Evolutionary conservation across 441 rosid species (phyloP).

Genomic region (Oxalis stricta): DNA sequence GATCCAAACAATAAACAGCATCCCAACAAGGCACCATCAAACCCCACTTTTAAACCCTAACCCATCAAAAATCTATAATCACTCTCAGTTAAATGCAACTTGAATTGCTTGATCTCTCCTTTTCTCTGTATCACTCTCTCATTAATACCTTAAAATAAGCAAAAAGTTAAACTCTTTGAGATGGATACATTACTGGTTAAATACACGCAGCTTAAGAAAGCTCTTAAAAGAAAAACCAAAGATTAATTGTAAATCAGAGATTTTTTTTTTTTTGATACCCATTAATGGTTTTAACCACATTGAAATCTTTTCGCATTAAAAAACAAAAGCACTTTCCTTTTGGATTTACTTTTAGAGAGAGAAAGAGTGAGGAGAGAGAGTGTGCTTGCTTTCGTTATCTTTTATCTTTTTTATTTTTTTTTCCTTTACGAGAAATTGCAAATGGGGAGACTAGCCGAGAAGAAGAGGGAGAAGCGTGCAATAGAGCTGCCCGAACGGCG

Average conservation of each 20-base stretch:
- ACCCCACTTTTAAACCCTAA: slow-evolving; percentile 24
- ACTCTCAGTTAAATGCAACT: slow-evolving; percentile 7
- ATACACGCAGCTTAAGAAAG: too few relatives aligned
- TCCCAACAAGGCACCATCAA: slow-evolving; percentile 35
- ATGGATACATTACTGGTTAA: too few relatives aligned
- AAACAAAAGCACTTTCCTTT: slow-evolving; percentile 17
- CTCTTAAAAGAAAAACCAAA: too few relatives aligned
- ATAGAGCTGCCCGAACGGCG: slow-evolving; percentile 20
- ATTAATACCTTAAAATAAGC: slow-evolving; percentile 12
- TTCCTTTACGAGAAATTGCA: background rate
- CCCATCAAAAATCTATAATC: slow-evolving; percentile 13
- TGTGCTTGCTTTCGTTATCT: background rate
- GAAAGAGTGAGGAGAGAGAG: background rate
- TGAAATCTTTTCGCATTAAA: slow-evolving; percentile 11
- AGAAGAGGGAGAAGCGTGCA: slow-evolving; percentile 1
- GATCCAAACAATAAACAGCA: slow-evolving; percentile 53
- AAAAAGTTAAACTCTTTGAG: too few relatives aligned
- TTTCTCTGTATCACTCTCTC: slow-evolving; percentile 14
- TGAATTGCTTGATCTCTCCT: too few relatives aligned
- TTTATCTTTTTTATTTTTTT: background rate
- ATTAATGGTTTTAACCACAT: too few relatives aligned
- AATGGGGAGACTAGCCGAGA: slow-evolving; percentile 12
- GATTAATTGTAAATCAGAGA: slow-evolving; percentile 6
- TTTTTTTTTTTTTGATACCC: too few relatives aligned
- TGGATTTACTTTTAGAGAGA: slow-evolving; percentile 12